These are phyloP conservation scores for Termitomyces sp. DNA, from an alignment of 768 basidiomycete genomes.

Conservation along the genomic window DNA sequence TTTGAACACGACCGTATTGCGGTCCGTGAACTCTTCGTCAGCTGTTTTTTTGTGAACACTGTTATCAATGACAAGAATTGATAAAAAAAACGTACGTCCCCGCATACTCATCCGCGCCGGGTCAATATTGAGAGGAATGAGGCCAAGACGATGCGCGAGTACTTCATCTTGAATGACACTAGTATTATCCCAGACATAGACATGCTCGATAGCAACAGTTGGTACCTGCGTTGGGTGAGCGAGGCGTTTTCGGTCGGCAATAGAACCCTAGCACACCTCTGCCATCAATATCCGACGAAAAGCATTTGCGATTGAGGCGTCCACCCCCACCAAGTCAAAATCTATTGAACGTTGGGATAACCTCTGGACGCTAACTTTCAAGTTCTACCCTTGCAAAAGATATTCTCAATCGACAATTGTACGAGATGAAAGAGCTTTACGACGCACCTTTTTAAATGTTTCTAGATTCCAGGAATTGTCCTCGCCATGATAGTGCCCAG, in stretches of 20 bases:
- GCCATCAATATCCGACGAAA: slow-evolving; percentile 89
- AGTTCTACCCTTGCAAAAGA: slow-evolving; percentile 48
- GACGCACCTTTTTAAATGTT: slow-evolving; percentile 69
- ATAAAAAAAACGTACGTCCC: slow-evolving; percentile 19
- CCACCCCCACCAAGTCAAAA: slow-evolving; percentile 93
- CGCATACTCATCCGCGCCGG: slow-evolving; percentile 65
- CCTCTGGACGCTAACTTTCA: slow-evolving; percentile 69
- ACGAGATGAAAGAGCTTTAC: slow-evolving; percentile 2
- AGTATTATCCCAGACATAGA: slow-evolving; percentile 94
- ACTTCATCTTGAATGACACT: slow-evolving; percentile 93
- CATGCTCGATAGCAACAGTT: slow-evolving; percentile 83
- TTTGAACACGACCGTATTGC: slow-evolving; percentile 87
- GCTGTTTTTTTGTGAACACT: slow-evolving; percentile 22
- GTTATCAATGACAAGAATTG: too few relatives aligned
- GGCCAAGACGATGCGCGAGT: slow-evolving; percentile 84
- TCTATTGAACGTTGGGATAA: slow-evolving; percentile 83
- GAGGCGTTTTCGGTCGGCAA: not conserved
- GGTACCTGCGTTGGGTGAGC: slow-evolving; percentile 57
- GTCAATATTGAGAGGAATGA: slow-evolving; percentile 86
- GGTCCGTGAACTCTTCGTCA: slow-evolving; percentile 68
- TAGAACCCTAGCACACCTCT: slow-evolving; percentile 52
- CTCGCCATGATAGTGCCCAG: slow-evolving; percentile 82
- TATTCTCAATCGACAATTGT: slow-evolving; percentile 10
- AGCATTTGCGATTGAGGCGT: slow-evolving; percentile 95
- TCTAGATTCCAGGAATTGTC: slow-evolving; percentile 80